Base-by-base conservation (phyloP, 305 asterid species). In the Caryopteris hybrid region DNA sequence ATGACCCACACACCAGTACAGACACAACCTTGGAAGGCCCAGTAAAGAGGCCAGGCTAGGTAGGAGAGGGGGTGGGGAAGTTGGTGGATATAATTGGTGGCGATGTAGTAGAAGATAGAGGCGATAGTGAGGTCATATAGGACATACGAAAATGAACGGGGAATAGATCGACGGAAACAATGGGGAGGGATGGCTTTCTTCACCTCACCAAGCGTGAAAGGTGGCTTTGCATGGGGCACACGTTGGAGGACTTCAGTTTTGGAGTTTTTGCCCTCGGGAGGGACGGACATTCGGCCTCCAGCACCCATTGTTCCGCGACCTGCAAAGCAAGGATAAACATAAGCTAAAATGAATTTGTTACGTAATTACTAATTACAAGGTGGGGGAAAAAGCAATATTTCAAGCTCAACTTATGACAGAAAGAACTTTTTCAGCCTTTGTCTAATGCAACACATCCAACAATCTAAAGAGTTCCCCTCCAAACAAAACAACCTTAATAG, bases 141-240 rank as follows among this genome's bases (percentile, higher is more conserved):
- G n/a, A 88, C 87, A 0, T 90, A 88, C 46, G 95, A 90, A 73
- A 90, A 90, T 6, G 95, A 90, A 70, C 83, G 88, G 12, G 81
- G 87, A 20, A 90, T 78, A 1, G 97, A 90, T 7, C 97, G 90
- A 77, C 81, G 63, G 87, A 90, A 90, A 71, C 97, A 88, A 81
- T 88, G 97, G 74, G 90, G 89, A 14, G 95, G 97, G 78, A 90
- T 88, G 79, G 95, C 85, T 78, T 86, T 88, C 86, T 90, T 90
- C 39, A 90, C 18, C 9, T 86, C 90, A 5, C 96, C 92, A 0
- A 86, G 78, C 2, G 92, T 74, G 70, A 90, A 90, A 13, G 95
- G 94, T 51, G 97, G 97, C 72, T 82, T 90, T n/a, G 90, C 48
- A 73, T 69, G 75, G 13, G 97, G 97, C 59, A 82, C 94, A 14